Conservation (phyloP, 2,329 filamentous ascomycete genomes). For the Aspergillus sp. region DNA sequence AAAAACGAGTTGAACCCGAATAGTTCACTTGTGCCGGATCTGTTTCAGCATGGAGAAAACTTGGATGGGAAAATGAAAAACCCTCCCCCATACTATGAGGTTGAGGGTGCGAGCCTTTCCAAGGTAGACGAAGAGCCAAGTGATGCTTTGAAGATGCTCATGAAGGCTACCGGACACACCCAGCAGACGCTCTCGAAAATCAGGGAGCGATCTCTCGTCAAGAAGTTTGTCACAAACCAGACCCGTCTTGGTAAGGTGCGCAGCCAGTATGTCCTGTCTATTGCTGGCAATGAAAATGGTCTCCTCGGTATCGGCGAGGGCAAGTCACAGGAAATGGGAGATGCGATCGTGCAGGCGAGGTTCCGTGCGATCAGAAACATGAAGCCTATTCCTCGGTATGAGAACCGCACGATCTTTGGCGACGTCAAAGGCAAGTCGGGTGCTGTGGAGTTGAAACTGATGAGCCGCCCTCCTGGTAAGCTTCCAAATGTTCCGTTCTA, state of each 20-base stretch:
- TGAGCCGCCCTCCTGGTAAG: conserved; percentile 82
- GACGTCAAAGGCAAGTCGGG: conserved; percentile 81
- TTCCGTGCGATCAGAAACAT: conserved; percentile 87
- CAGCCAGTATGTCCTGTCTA: conserved; percentile 70
- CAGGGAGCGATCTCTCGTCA: conserved; percentile 70
- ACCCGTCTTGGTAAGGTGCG: conserved; percentile 93
- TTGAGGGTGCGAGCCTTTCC: conserved; percentile 21
- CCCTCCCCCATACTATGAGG: conserved; percentile 27
- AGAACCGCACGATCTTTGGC: conserved; percentile 88
- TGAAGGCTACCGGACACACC: conserved; percentile 58
- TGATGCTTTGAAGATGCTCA: conserved; percentile 50
- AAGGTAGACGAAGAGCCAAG: conserved; percentile 34
- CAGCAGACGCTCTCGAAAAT: conserved; percentile 52
- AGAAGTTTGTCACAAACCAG: conserved; percentile 80
- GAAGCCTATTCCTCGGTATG: conserved; percentile 87
- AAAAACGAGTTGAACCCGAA: conserved; percentile 51
- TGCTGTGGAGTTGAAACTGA: conserved; percentile 80
- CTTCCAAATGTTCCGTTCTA: conserved; percentile 13
- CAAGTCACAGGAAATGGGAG: conserved; percentile 73
- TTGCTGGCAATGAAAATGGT: conserved; percentile 85
- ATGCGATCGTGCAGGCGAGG: conserved; percentile 70
- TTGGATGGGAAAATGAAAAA: conserved; percentile 28
- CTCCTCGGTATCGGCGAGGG: conserved; percentile 85
- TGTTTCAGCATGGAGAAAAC: conserved; percentile 47
- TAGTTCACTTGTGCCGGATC: conserved; percentile 51